These are phyloP conservation scores for Pogostemon cablin DNA, from an alignment of 257 asterid genomes.

Conservation along the genomic window DNA sequence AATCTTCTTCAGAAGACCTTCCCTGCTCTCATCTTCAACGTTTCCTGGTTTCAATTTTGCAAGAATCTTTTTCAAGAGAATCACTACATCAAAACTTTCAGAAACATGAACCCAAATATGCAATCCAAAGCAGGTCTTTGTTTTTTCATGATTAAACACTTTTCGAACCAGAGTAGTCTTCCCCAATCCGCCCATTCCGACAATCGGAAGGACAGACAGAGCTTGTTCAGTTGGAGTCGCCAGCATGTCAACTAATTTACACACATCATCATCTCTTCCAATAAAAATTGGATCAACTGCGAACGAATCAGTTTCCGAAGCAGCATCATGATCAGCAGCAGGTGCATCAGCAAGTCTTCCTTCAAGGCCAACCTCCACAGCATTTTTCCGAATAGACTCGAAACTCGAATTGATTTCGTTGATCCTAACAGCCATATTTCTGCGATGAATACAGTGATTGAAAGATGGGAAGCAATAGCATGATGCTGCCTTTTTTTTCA, in stretches of 20 bases:
- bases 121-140: background rate
- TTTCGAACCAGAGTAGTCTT: background rate
- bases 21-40: background rate
- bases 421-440: background rate
- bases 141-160: background rate
- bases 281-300: background rate
- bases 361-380: background rate
- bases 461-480: conserved; percentile 14
- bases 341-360: background rate
- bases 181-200: background rate
- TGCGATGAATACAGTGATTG: background rate
- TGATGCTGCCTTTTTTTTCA: background rate
- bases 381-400: background rate
- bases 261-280: background rate
- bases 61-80: too few relatives aligned
- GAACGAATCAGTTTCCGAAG: background rate
- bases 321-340: background rate
- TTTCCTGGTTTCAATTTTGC: too few relatives aligned
- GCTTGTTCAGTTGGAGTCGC: background rate
- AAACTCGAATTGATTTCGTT: background rate
- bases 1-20: background rate
- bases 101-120: background rate
- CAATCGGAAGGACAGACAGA: background rate
- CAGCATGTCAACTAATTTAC: background rate
- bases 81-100: background rate